A percentile compares a stretch with the other conserved stretches of the same genome.
Evolutionary conservation across 1,284 basidiomycete genomes (phyloP).

Genomic region (Neotropicomus parvogracilis): DNA sequence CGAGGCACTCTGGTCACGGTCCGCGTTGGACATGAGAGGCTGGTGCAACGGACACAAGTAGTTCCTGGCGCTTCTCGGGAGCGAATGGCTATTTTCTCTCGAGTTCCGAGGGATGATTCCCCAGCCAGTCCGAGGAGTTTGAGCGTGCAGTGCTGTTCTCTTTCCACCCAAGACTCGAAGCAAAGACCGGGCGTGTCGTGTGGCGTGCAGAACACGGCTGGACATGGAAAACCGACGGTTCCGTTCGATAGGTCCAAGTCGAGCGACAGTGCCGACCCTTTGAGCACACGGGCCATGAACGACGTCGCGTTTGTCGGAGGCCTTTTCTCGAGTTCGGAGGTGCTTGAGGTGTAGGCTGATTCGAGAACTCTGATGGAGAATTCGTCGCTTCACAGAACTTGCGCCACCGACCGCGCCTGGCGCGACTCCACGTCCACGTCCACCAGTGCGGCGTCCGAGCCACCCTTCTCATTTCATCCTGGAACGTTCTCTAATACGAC

Average conservation of each 20-base stretch:
- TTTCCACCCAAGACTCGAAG: too few relatives aligned
- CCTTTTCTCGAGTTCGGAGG: conserved; percentile 8
- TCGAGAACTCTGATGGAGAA: too few relatives aligned
- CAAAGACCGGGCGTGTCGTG: too few relatives aligned
- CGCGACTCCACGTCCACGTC: too few relatives aligned
- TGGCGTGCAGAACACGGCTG: too few relatives aligned
- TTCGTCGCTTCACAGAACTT: conserved; percentile 6
- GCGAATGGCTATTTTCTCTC: neutral
- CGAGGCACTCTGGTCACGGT: too few relatives aligned
- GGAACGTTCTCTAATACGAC: too few relatives aligned
- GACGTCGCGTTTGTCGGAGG: conserved; percentile 8
- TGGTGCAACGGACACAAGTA: neutral
- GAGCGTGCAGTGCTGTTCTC: neutral
- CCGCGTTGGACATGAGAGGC: neutral
- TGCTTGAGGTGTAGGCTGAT: conserved; percentile 9
- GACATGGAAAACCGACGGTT: neutral
- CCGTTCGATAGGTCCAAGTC: conserved; percentile 1
- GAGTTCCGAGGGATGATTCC: conserved; percentile 8
- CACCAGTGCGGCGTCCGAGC: conserved; percentile 8
- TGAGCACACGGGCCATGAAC: too few relatives aligned
- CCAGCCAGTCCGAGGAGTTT: conserved; percentile 24
- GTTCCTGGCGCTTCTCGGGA: conserved; percentile 1
- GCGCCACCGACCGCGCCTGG: conserved; percentile 23
- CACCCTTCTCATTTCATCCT: neutral
- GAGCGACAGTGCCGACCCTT: too few relatives aligned